Evolutionary conservation across 176 grass and related monocot genomes (phyloP).

Genomic region (Zoysia japonica): DNA sequence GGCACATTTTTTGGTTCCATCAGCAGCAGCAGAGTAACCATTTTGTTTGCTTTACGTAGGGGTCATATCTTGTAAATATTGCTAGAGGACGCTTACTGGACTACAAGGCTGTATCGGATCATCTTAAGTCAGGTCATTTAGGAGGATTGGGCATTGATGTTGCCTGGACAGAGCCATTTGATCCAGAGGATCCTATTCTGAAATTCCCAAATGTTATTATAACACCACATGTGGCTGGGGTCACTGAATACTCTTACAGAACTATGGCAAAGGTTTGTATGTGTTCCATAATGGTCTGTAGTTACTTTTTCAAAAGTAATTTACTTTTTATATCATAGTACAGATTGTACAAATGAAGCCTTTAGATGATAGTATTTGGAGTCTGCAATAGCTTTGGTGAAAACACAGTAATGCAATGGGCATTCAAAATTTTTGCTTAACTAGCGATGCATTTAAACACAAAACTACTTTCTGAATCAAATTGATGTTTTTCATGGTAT

Average conservation of each 20-base stretch:
- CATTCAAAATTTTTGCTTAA: too few relatives aligned
- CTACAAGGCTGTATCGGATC: constrained; percentile 66
- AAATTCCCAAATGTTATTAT: constrained; percentile 89
- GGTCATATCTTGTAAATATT: constrained; percentile 83
- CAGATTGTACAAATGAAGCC: neutral
- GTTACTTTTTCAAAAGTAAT: neutral
- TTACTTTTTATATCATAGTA: constrained; percentile 4
- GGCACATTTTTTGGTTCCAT: too few relatives aligned
- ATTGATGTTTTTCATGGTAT: too few relatives aligned
- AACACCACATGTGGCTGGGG: constrained; percentile 85
- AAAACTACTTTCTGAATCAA: too few relatives aligned
- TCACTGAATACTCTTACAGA: constrained; percentile 77
- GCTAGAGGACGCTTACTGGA: constrained; percentile 80
- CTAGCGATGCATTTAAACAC: too few relatives aligned
- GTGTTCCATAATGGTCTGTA: constrained; percentile 15
- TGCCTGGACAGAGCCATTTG: constrained; percentile 89
- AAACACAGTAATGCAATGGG: neutral
- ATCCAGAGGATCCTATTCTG: constrained; percentile 87
- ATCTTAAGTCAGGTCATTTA: constrained; percentile 75
- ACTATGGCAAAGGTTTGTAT: constrained; percentile 84
- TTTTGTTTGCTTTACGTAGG: constrained; percentile 44
- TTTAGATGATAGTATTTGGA: neutral
- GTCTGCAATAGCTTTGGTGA: neutral
- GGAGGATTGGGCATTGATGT: constrained; percentile 93
- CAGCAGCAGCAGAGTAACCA: neutral